Evolutionary conservation across 768 basidiomycete species (phyloP).

Genomic region (Phallus indusiatus): DNA sequence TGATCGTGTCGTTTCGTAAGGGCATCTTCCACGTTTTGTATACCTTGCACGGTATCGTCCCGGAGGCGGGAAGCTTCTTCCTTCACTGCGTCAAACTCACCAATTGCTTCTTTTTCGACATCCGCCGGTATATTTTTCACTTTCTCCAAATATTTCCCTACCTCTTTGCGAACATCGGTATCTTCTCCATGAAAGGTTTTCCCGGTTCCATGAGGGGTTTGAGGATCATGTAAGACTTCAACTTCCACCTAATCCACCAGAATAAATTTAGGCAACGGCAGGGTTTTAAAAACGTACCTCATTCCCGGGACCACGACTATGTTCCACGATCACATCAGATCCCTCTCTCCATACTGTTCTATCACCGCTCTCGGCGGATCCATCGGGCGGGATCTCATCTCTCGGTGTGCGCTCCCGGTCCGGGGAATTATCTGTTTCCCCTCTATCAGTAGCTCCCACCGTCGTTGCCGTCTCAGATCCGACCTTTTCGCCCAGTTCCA

Average conservation of each 20-base stretch:
- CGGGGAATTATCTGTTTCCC: conserved; percentile 13
- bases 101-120: not conserved
- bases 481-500: conserved; percentile 33
- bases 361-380: conserved; percentile 22
- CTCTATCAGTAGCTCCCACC: conserved; percentile 8
- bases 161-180: conserved; percentile 27
- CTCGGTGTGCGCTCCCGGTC: conserved; percentile 23
- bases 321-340: conserved; percentile 55
- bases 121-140: conserved; percentile 15
- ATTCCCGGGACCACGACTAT: conserved; percentile 44
- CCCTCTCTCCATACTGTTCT: conserved; percentile 65
- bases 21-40: conserved; percentile 15
- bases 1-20: conserved; percentile 11
- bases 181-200: conserved; percentile 18
- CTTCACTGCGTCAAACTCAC: not conserved
- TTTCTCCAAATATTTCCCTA: conserved; percentile 20
- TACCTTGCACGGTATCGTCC: conserved; percentile 11
- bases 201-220: conserved; percentile 7
- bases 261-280: conserved; percentile 13
- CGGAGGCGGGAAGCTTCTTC: not conserved
- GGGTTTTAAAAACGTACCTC: conserved; percentile 40
- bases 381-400: conserved; percentile 30
- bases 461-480: conserved; percentile 2
- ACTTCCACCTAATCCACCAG: conserved; percentile 44
- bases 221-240: conserved; percentile 42